Percentiles rank a stretch among this genome's conserved stretches.
Evolutionary conservation across 805 yeast genomes (phyloP).

Genomic region (Wickerhamomyces canadensis): DNA sequence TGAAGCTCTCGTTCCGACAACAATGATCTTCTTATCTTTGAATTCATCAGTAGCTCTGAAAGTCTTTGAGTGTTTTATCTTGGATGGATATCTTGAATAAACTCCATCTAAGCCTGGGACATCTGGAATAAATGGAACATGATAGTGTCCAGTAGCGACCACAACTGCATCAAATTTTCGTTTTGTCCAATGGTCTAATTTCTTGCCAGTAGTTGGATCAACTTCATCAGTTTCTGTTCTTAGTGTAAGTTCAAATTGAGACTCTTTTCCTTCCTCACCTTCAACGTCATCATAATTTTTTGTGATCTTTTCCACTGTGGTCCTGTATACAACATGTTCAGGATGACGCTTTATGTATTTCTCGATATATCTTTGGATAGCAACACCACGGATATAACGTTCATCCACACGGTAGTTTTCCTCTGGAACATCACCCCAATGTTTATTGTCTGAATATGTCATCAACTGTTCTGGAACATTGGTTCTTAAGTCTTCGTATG

Average conservation of each 20-base stretch:
- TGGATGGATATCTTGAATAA: conserved; percentile 6
- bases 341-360: conserved; percentile 33
- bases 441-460: conserved; percentile 37
- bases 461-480: conserved; percentile 39
- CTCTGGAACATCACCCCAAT: conserved; percentile 26
- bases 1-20: conserved; percentile 66
- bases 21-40: conserved; percentile 32
- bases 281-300: conserved; percentile 14
- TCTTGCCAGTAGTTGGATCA: too few relatives aligned
- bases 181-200: conserved; percentile 33
- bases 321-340: conserved; percentile 23
- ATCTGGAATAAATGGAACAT: conserved; percentile 46
- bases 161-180: conserved; percentile 35
- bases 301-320: conserved; percentile 36
- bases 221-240: conserved; percentile 22
- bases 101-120: conserved; percentile 38
- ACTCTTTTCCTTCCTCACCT: too few relatives aligned
- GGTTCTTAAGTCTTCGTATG: conserved; percentile 28
- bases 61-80: conserved; percentile 34
- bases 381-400: conserved; percentile 44
- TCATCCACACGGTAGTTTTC: conserved; percentile 25
- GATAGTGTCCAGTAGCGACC: conserved; percentile 51
- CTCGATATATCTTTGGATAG: conserved; percentile 51
- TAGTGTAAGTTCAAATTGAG: conserved; percentile 27
- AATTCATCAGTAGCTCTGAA: conserved; percentile 34